These are phyloP conservation scores for Pseudoturritis turrita DNA, from an alignment of 345 rosid genomes.

Conservation along the genomic window DNA sequence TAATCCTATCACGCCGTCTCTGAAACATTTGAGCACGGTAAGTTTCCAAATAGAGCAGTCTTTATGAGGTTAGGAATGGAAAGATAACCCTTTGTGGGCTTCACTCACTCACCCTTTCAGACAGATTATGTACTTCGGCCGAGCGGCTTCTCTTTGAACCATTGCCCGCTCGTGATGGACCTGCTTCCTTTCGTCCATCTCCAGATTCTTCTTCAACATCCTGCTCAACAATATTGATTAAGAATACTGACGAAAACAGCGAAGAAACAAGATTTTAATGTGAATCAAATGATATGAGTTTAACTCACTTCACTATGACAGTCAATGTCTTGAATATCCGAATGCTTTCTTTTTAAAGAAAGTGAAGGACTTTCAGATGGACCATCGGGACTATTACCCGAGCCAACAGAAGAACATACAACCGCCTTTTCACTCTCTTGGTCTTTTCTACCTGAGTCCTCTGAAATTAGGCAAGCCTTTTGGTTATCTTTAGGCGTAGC, in stretches of 20 bases:
- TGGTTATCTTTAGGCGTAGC: constrained; percentile 34
- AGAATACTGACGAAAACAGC: neutral
- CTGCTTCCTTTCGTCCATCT: constrained; percentile 39
- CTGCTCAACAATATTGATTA: constrained; percentile 33
- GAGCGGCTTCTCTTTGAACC: constrained; percentile 85
- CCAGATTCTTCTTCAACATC: constrained; percentile 69
- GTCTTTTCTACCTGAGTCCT: constrained; percentile 36
- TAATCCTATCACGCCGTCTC: constrained; percentile 91
- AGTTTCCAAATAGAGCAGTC: constrained; percentile 14
- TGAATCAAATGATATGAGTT: neutral
- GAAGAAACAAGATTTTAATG: neutral
- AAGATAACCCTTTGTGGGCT: neutral
- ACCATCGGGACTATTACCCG: constrained; percentile 63
- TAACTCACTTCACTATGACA: constrained; percentile 68
- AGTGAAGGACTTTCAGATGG: constrained; percentile 46
- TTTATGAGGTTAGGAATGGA: constrained; percentile 4
- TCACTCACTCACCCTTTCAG: constrained; percentile 78
- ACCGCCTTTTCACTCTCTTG: constrained; percentile 53
- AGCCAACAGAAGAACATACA: constrained; percentile 73
- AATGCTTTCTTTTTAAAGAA: constrained; percentile 59
- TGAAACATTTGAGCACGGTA: constrained; percentile 23
- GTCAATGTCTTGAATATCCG: constrained; percentile 54
- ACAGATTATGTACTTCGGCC: constrained; percentile 91
- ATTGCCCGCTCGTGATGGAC: constrained; percentile 37
- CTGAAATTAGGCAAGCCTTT: constrained; percentile 32